Percentiles rank a stretch among this genome's conserved stretches.
These are phyloP conservation scores for Viola pubescens DNA, from an alignment of 441 rosid genomes.

Conservation along the genomic window DNA sequence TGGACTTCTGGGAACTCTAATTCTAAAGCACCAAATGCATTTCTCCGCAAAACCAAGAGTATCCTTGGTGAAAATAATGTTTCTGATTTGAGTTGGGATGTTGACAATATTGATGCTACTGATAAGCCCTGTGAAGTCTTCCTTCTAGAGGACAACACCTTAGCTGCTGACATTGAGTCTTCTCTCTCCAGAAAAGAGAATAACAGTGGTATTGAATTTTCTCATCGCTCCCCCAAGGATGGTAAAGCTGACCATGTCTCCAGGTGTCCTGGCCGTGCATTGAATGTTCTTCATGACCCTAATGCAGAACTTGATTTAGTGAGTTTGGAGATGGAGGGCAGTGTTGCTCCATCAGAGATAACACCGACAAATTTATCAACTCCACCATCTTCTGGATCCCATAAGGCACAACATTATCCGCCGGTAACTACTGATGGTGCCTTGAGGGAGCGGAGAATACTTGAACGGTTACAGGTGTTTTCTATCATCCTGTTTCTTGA, in stretches of 20 bases:
- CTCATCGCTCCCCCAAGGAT: slow-evolving; percentile 29
- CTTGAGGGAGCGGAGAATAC: slow-evolving; percentile 81
- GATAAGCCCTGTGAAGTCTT: slow-evolving; percentile 27
- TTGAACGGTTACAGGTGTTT: slow-evolving; percentile 66
- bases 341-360: slow-evolving; percentile 32
- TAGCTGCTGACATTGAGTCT: slow-evolving; percentile 32
- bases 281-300: slow-evolving; percentile 33
- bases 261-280: slow-evolving; percentile 26
- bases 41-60: slow-evolving; percentile 32
- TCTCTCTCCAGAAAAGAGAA: slow-evolving; percentile 31
- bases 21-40: slow-evolving; percentile 36
- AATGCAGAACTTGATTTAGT: slow-evolving; percentile 29
- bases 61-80: slow-evolving; percentile 23
- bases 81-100: slow-evolving; percentile 19
- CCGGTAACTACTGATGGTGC: slow-evolving; percentile 58
- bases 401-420: slow-evolving; percentile 33
- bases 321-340: slow-evolving; percentile 24
- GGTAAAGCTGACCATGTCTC: slow-evolving; percentile 27
- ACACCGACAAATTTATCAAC: slow-evolving; percentile 22
- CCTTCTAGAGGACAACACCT: slow-evolving; percentile 29
- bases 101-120: slow-evolving; percentile 27
- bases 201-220: slow-evolving; percentile 34
- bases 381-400: slow-evolving; percentile 32
- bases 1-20: slow-evolving; percentile 59
- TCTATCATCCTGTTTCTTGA: slow-evolving; percentile 14